Evolutionary conservation across 148 eudicot species (phyloP), one percentile per base, ranked within the genome.

Genomic region (Salicornia ramosissima): DNA sequence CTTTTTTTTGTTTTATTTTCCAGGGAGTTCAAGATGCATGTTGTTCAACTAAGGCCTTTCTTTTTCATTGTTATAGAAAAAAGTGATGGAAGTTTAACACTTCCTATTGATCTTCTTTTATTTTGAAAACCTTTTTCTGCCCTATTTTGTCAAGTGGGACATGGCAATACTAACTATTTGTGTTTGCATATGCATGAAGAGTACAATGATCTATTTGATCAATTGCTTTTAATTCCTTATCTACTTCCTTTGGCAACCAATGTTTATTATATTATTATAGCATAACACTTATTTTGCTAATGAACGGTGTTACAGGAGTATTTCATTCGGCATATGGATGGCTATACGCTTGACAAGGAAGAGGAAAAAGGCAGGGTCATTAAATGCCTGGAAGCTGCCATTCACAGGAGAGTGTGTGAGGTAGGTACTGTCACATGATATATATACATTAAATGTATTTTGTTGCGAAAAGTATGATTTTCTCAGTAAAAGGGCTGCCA

Each of bases 381-480:
- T 75, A 86, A 84, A 61, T 88, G 96, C 79, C 82, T 90, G 56
- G 96, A 88, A 85, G 96, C 96, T 52, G 96, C 96, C 45, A 85
- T 90, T 60, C 80, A 74, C 42, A 82, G 96, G 65, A 79, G 96
- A 82, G 84, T 81, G 63, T 76, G 83, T 63, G 93, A 90, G 89
- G 96, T 90, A 45, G 79, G 74, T 50, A 30, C 31, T 31, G 11
- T 30, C 45, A 3, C 11, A 1, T 26, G 4, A 47, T 16, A 58
- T 49, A 12, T 1, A 24, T 36, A 10, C 65, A 1, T 36, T 30
- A 13, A 30, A 6, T 58, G 30, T 19, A 42, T 67, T 36, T 14
- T 66, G 40, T 9, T 68, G 45, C 13, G 1, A 1, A 6, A 40
- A 40, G 45, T 46, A 46, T 11, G 50, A 46, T 10, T 3, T 46